phyloP scores from a whole-genome alignment of 2,329 filamentous ascomycete species.

The Xylariaceae sp. region DNA sequence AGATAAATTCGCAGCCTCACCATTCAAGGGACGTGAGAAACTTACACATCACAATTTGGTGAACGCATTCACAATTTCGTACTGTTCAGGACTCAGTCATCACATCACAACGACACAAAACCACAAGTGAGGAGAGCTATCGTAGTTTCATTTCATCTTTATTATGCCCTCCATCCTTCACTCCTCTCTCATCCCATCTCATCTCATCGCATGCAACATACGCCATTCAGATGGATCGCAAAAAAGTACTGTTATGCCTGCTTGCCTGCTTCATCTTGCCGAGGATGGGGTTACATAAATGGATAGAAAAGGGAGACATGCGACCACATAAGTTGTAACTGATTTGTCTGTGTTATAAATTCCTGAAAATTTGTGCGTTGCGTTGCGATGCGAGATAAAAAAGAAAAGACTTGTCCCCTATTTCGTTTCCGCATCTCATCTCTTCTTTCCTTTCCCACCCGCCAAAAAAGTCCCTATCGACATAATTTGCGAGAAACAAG shows the following conservation, averaged over 20 bases:
- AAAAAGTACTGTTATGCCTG: no score
- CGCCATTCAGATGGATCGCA: no score
- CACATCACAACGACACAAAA: background rate
- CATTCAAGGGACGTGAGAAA: no score
- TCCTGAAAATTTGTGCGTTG: background rate
- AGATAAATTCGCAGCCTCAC: no score
- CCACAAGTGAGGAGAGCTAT: background rate
- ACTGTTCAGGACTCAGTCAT: no score
- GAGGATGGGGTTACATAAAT: constrained; percentile 2
- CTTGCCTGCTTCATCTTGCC: background rate
- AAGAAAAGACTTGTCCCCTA: background rate
- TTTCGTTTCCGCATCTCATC: constrained; percentile 2
- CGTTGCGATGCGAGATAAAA: background rate
- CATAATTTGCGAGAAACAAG: no score
- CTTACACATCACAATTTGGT: no score
- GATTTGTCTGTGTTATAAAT: background rate
- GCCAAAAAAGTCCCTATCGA: no score
- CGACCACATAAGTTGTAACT: background rate
- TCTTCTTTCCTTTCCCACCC: no score
- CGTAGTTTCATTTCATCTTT: constrained; percentile 16
- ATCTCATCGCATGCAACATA: constrained; percentile 9
- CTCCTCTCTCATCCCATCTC: constrained; percentile 13
- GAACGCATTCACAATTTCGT: no score
- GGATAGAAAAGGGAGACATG: background rate
- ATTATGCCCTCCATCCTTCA: constrained; percentile 29